A percentile compares a stretch with the other conserved stretches of the same genome.
These are phyloP conservation scores for Polytrichum formosum DNA, from an alignment of 225 moss, liverwort and hornwort species.

Conservation along the genomic window DNA sequence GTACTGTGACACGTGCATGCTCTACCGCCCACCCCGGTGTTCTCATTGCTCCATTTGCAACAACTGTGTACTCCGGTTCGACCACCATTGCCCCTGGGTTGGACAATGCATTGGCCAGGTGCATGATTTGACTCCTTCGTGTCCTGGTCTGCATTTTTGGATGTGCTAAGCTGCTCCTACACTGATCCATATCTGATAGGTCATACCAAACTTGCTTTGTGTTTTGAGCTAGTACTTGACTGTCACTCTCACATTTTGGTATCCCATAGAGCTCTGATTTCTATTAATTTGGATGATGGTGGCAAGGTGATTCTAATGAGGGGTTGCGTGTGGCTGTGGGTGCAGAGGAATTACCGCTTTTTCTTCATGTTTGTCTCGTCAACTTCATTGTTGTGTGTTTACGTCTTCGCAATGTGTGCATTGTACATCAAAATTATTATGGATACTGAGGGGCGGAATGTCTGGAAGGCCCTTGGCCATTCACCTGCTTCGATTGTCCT, in stretches of 20 bases:
- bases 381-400: slow-evolving; percentile 76
- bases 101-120: slow-evolving; percentile 99
- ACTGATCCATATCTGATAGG: too few species aligned
- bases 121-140: not conserved
- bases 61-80: slow-evolving; percentile 93
- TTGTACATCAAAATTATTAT: slow-evolving; percentile 82
- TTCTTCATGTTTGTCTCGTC: slow-evolving; percentile 93
- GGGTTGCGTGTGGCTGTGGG: not conserved
- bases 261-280: too few species aligned
- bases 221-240: too few species aligned
- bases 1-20: slow-evolving; percentile 99
- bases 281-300: too few species aligned
- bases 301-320: not conserved
- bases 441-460: slow-evolving; percentile 48
- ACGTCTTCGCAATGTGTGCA: slow-evolving; percentile 86
- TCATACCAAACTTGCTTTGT: too few species aligned
- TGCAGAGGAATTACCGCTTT: slow-evolving; percentile 92
- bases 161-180: too few species aligned
- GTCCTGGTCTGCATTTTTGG: too few species aligned
- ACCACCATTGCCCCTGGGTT: slow-evolving; percentile 99
- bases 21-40: slow-evolving; percentile 94
- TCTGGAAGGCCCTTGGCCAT: slow-evolving; percentile 70
- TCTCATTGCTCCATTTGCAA: slow-evolving; percentile 99
- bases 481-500: slow-evolving; percentile 94
- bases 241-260: too few species aligned